Evolutionary conservation across 768 basidiomycete genomes (phyloP).

Genomic region (Kwoniella shandongensis): DNA sequence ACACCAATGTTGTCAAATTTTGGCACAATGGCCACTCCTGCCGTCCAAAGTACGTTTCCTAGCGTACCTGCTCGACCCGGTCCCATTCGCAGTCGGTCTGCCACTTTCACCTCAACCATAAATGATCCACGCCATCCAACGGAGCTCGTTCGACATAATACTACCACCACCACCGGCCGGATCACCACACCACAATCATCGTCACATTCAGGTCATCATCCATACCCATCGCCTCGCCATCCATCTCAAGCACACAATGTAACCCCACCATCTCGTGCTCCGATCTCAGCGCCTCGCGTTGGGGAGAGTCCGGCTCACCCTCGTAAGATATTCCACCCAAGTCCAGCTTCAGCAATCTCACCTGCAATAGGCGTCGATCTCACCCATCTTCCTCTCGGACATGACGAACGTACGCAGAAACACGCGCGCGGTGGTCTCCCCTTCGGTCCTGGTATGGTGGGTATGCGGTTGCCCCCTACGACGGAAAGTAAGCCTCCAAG

Average conservation of each 20-base stretch:
- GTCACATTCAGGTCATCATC: constrained; percentile 5
- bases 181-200: too few species aligned
- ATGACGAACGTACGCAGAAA: constrained; percentile 3
- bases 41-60: constrained; percentile 3
- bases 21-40: constrained; percentile 10
- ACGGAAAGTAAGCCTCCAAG: constrained; percentile 31
- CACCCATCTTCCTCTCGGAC: not conserved
- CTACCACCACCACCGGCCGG: too few species aligned
- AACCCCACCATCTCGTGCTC: too few species aligned
- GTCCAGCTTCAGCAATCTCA: constrained; percentile 14
- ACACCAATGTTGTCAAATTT: constrained; percentile 21
- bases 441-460: too few species aligned
- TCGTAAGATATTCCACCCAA: constrained; percentile 13
- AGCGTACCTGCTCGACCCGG: constrained; percentile 10
- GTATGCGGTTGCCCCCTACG: constrained; percentile 2
- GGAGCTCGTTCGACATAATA: too few species aligned
- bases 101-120: not conserved
- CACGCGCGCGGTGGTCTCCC: too few species aligned
- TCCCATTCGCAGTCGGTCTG: constrained; percentile 19
- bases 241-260: too few species aligned
- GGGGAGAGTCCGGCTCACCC: too few species aligned
- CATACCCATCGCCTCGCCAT: constrained; percentile 20
- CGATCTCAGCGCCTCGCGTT: too few species aligned
- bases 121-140: too few species aligned
- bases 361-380: constrained; percentile 7